Percentiles rank a stretch among this genome's conserved stretches.
phyloP scores from a whole-genome alignment of 257 asterid genomes.

The Nemophila menziesii region DNA sequence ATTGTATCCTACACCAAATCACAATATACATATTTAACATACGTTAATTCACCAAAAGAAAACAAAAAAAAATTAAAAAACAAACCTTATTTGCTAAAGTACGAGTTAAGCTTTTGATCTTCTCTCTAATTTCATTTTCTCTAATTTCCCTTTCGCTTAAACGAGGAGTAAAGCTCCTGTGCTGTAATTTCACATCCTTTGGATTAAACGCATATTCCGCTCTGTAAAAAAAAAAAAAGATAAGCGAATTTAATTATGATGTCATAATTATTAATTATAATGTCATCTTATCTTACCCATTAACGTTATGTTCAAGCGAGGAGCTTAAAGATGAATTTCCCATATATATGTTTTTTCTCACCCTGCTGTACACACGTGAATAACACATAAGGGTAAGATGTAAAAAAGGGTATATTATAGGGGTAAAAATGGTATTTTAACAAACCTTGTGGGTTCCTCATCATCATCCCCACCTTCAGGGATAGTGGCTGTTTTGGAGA shows the following conservation, averaged over 20 bases:
- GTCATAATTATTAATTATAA: conserved; percentile 4
- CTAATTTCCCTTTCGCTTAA: conserved; percentile 35
- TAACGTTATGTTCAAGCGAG: conserved; percentile 32
- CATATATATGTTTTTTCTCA: conserved; percentile 20
- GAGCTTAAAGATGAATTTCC: conserved; percentile 31
- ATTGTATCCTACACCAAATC: conserved; percentile 41
- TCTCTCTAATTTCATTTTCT: conserved; percentile 50
- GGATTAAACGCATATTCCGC: conserved; percentile 65
- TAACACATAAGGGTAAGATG: background rate
- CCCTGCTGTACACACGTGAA: conserved; percentile 22
- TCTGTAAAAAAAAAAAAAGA: conserved; percentile 36
- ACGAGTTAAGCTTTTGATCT: conserved; percentile 42
- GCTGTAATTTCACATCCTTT: conserved; percentile 48
- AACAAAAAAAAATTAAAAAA: too few relatives aligned
- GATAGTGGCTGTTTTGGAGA: conserved; percentile 70
- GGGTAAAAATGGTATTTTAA: too few relatives aligned
- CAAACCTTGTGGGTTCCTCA: conserved; percentile 51
- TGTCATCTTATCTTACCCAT: conserved; percentile 41
- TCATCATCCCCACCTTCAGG: conserved; percentile 37
- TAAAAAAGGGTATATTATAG: background rate
- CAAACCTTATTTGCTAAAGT: conserved; percentile 44
- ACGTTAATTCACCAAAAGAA: too few relatives aligned
- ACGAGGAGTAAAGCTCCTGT: conserved; percentile 16
- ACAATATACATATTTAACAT: too few relatives aligned
- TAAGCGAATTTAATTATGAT: too few relatives aligned